Conservation (phyloP, 169 alveolate species). For the Cryptosporidium bovis region DNA sequence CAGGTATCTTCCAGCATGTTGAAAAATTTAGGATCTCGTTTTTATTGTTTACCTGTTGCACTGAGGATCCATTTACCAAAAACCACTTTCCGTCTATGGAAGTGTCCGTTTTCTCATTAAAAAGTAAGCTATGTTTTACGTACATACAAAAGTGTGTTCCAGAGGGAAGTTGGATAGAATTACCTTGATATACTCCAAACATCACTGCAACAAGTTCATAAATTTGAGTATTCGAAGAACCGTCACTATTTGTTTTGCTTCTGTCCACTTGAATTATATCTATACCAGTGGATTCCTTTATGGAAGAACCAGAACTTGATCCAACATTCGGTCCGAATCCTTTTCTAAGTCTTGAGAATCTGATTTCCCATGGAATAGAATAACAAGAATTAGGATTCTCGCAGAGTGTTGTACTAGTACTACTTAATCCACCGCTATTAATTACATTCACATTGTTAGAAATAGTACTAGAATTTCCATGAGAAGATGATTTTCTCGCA, state of each 20-base stretch:
- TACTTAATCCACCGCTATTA: background rate
- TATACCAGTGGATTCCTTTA: background rate
- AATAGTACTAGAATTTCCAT: too few species aligned
- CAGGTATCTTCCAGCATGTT: constrained; percentile 35
- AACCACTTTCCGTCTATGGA: constrained; percentile 25
- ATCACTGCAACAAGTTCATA: constrained; percentile 39
- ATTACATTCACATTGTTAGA: background rate
- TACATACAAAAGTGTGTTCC: constrained; percentile 71
- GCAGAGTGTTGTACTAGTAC: background rate
- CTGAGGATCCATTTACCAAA: constrained; percentile 42
- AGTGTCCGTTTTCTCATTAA: constrained; percentile 5
- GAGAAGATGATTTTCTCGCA: background rate
- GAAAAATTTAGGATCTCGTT: constrained; percentile 26
- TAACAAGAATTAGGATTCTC: background rate
- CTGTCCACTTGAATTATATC: constrained; percentile 31
- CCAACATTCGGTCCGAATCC: constrained; percentile 18
- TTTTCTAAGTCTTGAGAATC: constrained; percentile 27
- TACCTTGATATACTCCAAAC: constrained; percentile 56
- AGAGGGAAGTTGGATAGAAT: constrained; percentile 53
- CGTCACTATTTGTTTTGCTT: background rate
- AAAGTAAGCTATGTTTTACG: constrained; percentile 24
- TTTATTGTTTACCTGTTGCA: constrained; percentile 29
- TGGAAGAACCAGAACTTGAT: background rate
- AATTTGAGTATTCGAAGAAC: background rate
- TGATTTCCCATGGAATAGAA: constrained; percentile 32